Percentiles rank a stretch among this genome's conserved stretches.
phyloP scores from a whole-genome alignment of 805 yeast genomes.

The Trichomonascus vanleenenianus region DNA sequence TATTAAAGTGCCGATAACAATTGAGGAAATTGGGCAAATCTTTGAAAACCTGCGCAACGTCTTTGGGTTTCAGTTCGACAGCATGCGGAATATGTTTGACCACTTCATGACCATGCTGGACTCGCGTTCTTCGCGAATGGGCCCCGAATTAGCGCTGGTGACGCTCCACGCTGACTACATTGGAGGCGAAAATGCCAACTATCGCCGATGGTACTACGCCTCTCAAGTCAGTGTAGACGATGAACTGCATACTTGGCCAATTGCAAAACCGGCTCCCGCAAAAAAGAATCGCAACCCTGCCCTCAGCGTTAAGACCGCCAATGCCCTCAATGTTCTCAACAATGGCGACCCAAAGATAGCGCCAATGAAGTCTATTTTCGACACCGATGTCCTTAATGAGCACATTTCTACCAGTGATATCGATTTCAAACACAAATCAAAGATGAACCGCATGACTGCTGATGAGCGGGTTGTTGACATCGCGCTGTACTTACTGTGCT shows the following conservation, averaged over 20 bases:
- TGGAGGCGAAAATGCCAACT: constrained; percentile 84
- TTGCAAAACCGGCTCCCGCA: constrained; percentile 30
- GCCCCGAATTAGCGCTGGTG: constrained; percentile 60
- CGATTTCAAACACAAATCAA: constrained; percentile 35
- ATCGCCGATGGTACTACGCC: constrained; percentile 86
- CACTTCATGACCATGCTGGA: constrained; percentile 75
- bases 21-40: constrained; percentile 51
- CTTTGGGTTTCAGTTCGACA: constrained; percentile 82
- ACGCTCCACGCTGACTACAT: constrained; percentile 85
- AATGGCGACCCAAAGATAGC: no score
- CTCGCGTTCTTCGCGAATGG: constrained; percentile 76
- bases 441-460: constrained; percentile 48
- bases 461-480: constrained; percentile 57
- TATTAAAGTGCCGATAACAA: constrained; percentile 63
- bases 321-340: no score
- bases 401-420: not conserved
- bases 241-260: constrained; percentile 45
- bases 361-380: no score
- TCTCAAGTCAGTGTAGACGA: constrained; percentile 74
- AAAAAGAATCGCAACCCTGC: not conserved
- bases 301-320: not conserved
- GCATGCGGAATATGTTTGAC: constrained; percentile 71
- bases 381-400: not conserved
- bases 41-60: constrained; percentile 49
- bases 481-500: constrained; percentile 52